A percentile compares a stretch with the other conserved stretches of the same genome.
These are phyloP conservation scores for Coffea humblotiana DNA, from an alignment of 305 asterid species.

Conservation along the genomic window DNA sequence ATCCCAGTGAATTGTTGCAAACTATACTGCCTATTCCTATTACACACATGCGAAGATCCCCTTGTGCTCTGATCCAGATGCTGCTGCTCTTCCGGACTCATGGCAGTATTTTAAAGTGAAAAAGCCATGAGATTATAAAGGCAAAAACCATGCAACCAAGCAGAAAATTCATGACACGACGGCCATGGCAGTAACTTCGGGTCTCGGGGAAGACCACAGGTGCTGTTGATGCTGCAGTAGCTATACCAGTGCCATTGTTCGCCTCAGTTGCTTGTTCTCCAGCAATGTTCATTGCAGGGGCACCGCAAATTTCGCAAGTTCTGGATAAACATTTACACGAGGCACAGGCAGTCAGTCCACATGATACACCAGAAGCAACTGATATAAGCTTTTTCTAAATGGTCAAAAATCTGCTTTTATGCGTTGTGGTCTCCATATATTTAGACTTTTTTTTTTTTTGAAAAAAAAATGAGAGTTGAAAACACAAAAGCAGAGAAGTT, in stretches of 20 bases:
- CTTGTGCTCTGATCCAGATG: slow-evolving; percentile 3
- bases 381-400: background rate
- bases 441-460: background rate
- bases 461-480: background rate
- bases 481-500: background rate
- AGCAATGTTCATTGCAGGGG: slow-evolving; percentile 38
- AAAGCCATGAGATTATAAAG: slow-evolving; percentile 54
- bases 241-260: slow-evolving; percentile 18
- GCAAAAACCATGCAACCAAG: slow-evolving; percentile 56
- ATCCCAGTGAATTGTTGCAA: background rate
- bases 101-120: slow-evolving; percentile 46
- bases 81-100: slow-evolving; percentile 21
- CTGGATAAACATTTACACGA: slow-evolving; percentile 28
- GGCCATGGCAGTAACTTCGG: slow-evolving; percentile 40
- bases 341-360: slow-evolving; percentile 1
- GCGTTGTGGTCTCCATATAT: background rate
- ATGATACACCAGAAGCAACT: background rate
- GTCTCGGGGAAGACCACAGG: slow-evolving; percentile 29
- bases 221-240: slow-evolving; percentile 22
- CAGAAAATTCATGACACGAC: slow-evolving; percentile 49
- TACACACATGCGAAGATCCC: slow-evolving; percentile 10
- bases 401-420: background rate
- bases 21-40: slow-evolving; percentile 6
- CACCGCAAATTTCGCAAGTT: slow-evolving; percentile 55
- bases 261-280: slow-evolving; percentile 38